These are phyloP conservation scores for Nitzschia sp. DNA, from an alignment of 108 stramenopile genomes.

Conservation along the genomic window DNA sequence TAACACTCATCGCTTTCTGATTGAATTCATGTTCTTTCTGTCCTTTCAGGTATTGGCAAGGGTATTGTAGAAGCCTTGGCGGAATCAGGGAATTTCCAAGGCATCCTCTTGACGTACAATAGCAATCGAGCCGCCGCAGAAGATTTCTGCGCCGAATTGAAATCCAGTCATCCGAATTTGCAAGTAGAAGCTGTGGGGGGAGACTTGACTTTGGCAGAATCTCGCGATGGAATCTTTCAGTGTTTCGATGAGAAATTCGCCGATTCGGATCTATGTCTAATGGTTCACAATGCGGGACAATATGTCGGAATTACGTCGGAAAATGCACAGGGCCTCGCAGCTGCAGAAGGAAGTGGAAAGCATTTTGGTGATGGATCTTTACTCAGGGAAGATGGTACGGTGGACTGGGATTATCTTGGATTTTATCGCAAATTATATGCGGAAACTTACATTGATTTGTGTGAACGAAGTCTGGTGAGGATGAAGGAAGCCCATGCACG, in stretches of 20 bases:
- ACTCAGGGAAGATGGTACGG: constrained; percentile 5
- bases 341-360: not conserved
- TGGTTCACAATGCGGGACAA: constrained; percentile 48
- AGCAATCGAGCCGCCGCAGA: constrained; percentile 21
- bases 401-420: constrained; percentile 3
- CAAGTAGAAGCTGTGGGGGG: constrained; percentile 29
- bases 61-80: constrained; percentile 26
- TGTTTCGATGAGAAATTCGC: constrained; percentile 20
- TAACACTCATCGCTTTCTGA: too few relatives aligned
- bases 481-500: constrained; percentile 17
- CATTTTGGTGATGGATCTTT: constrained; percentile 33
- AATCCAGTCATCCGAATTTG: constrained; percentile 2
- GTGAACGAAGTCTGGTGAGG: constrained; percentile 27
- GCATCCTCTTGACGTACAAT: constrained; percentile 35
- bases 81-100: not conserved
- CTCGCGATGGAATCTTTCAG: constrained; percentile 25
- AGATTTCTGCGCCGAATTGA: constrained; percentile 9
- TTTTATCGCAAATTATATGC: constrained; percentile 34
- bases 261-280: constrained; percentile 3
- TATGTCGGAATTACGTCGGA: constrained; percentile 30
- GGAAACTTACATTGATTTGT: constrained; percentile 35
- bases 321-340: constrained; percentile 14
- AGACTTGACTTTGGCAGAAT: constrained; percentile 8
- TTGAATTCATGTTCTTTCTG: not conserved
- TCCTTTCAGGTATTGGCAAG: constrained; percentile 17